These are phyloP conservation scores for Fraxinus angustifolia DNA, from an alignment of 305 asterid species.

Conservation along the genomic window DNA sequence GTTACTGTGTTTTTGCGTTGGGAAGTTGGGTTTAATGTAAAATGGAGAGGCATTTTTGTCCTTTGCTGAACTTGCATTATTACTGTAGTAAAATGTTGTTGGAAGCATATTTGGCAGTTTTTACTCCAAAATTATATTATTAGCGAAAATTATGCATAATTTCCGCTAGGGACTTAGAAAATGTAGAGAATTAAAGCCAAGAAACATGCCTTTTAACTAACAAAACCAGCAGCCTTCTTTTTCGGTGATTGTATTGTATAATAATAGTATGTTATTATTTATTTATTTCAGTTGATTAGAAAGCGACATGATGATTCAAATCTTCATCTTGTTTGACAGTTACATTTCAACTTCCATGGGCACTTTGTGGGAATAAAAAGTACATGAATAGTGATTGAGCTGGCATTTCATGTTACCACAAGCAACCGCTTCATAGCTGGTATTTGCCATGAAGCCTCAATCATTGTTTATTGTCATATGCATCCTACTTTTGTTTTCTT, in stretches of 20 bases:
- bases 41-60: neutral
- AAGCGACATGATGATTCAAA: conserved; percentile 13
- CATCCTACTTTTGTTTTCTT: neutral
- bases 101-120: neutral
- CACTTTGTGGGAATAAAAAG: neutral
- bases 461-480: conserved; percentile 6
- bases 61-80: neutral
- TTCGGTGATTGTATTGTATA: neutral
- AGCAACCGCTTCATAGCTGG: conserved; percentile 10
- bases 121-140: neutral
- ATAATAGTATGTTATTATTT: neutral
- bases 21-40: neutral
- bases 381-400: neutral
- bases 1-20: neutral
- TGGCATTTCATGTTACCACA: conserved; percentile 3
- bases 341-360: conserved; percentile 14
- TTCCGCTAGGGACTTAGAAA: neutral
- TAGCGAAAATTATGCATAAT: neutral
- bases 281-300: neutral
- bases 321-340: conserved; percentile 3
- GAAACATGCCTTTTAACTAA: neutral
- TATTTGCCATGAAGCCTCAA: conserved; percentile 14
- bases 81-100: neutral
- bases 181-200: neutral
- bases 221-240: neutral